Evolutionary conservation across 306 rosid species (phyloP).

Genomic region (Lathyrus aphaca): DNA sequence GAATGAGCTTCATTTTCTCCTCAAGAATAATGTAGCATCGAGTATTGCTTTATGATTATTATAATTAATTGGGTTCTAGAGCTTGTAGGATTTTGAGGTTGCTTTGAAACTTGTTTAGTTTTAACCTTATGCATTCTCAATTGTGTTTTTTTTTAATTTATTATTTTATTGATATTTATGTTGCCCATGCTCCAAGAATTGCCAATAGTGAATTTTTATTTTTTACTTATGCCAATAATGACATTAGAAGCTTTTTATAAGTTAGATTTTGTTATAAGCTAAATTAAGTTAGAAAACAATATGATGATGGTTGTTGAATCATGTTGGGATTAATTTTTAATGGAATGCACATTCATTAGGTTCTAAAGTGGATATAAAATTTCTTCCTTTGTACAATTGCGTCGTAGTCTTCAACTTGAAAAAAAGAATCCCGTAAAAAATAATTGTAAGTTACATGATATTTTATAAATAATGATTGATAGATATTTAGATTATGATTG

Average conservation of each 20-base stretch:
- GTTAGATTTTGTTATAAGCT: neutral
- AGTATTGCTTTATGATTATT: neutral
- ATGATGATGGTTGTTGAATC: neutral
- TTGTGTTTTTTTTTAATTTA: neutral
- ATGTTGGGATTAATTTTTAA: neutral
- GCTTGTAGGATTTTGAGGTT: conserved; percentile 1
- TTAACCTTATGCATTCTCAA: neutral
- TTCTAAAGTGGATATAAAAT: too few species aligned
- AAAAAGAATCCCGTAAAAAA: too few species aligned
- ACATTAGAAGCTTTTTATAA: neutral
- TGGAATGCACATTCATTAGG: too few species aligned
- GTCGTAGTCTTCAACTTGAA: too few species aligned
- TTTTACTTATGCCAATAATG: neutral
- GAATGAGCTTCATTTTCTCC: neutral
- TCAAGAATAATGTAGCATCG: neutral
- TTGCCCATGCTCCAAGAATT: neutral
- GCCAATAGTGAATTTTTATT: neutral
- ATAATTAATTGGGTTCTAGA: conserved; percentile 15
- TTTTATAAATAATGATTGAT: too few species aligned
- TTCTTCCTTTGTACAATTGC: too few species aligned
- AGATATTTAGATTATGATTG: too few species aligned
- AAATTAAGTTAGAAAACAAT: neutral
- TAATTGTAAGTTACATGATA: too few species aligned
- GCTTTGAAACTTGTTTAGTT: conserved; percentile 18
- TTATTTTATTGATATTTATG: neutral